Base-by-base conservation (phyloP, 2,329 filamentous ascomycete genomes). In the Fusarium humuli region DNA sequence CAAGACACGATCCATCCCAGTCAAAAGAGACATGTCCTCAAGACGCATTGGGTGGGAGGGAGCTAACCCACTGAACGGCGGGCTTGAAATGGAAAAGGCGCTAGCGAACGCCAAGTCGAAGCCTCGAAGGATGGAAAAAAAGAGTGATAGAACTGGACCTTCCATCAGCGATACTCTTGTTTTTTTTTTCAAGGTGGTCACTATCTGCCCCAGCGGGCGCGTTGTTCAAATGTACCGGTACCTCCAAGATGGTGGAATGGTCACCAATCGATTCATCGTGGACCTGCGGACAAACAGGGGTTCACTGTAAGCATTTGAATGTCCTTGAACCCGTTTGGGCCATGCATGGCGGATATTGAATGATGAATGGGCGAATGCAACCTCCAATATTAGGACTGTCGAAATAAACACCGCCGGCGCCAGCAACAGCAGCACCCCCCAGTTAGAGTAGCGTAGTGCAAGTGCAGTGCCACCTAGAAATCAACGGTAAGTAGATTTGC, bases 281-380 rank as follows among this genome's bases (percentile, higher is more conserved):
- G 70, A 75, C 73, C 64, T 71, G 68, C 68, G 68, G 72, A 60
- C 67, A 69, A 72, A 67, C 71, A 75, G 73, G 73, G 72, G 71
- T 57, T 58, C 46, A 52, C 32, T 62, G 67, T 67, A 61, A 59
- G 61, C 61, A 73, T 74, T 73, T 70, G 57, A 63, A 70, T 61
- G 67, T 71, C 67, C 61, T 71, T 67, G 67, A 70, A 70, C 67
- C 67, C 67, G 67, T 70, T 70, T 70, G 64, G 67, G 67, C 44
- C 58, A 65, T 70, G 67, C 55, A 61, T 68, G 50, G 58, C 55
- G 63, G 62, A 70, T 61, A 58, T 69, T 71, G 67, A 68, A 67
- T 57, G 65, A 54, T 67, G 57, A 58, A 63, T 56, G 58, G 61
- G 37, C 34, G 52, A 70, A 64, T 70, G 67, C 65, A 68, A 64